Conservation (phyloP, 108 stramenopile genomes). For the Cyclotella distinguenda region DNA sequence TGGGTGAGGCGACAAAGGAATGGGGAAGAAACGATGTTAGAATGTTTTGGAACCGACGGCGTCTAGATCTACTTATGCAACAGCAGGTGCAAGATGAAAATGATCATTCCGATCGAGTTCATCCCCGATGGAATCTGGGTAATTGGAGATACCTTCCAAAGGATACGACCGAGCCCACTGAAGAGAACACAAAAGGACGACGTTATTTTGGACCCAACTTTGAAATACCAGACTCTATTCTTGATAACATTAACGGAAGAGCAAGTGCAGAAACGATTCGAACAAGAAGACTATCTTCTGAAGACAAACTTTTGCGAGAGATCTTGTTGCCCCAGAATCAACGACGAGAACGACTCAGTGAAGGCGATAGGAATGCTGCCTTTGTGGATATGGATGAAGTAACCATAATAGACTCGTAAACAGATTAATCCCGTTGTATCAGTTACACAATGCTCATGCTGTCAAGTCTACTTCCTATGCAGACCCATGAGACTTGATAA, state of each 20-base stretch:
- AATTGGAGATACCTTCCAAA: conserved; percentile 50
- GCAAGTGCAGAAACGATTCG: conserved; percentile 53
- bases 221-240: conserved; percentile 12
- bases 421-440: too few relatives aligned
- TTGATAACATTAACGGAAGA: conserved; percentile 47
- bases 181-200: not conserved
- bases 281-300: conserved; percentile 48
- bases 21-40: conserved; percentile 79
- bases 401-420: not conserved
- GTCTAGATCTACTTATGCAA: conserved; percentile 33
- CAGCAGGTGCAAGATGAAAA: conserved; percentile 12
- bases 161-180: not conserved
- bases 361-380: conserved; percentile 14
- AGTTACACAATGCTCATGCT: too few relatives aligned
- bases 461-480: too few relatives aligned
- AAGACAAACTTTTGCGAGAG: conserved; percentile 60
- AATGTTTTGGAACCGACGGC: conserved; percentile 40
- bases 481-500: too few relatives aligned
- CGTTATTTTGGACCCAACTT: conserved; percentile 8
- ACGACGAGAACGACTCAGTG: conserved; percentile 17
- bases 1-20: conserved; percentile 56
- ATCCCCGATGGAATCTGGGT: conserved; percentile 48
- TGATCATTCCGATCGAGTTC: conserved; percentile 8
- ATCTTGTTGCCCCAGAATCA: conserved; percentile 55
- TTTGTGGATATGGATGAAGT: not conserved